Percentiles rank a stretch among this genome's conserved stretches.
phyloP scores from a whole-genome alignment of 2,329 filamentous ascomycete species.

The Beauveria sp. region DNA sequence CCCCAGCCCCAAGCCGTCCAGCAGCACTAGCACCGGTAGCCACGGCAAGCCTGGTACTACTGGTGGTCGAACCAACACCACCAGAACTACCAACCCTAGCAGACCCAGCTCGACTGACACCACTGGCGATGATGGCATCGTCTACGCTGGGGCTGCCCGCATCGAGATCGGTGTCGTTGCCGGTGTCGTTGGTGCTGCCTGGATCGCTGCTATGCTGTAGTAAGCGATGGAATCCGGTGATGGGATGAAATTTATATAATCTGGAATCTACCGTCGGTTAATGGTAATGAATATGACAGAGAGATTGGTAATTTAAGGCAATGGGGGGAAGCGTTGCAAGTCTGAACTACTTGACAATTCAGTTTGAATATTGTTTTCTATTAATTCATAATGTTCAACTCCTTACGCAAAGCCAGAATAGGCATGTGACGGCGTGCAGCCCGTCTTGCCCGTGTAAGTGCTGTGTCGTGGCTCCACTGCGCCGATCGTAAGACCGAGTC shows the following conservation, averaged over 20 bases:
- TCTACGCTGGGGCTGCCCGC: slow-evolving; percentile 19
- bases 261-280: too few relatives aligned
- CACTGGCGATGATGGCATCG: slow-evolving; percentile 1
- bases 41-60: background rate
- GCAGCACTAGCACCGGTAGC: background rate
- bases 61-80: background rate
- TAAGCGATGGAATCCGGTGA: slow-evolving; percentile 6
- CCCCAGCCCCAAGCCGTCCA: background rate
- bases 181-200: slow-evolving; percentile 18
- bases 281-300: background rate
- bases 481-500: background rate
- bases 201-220: slow-evolving; percentile 18
- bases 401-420: too few relatives aligned
- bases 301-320: background rate
- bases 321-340: background rate
- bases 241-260: background rate
- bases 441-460: background rate
- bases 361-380: background rate
- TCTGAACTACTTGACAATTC: background rate
- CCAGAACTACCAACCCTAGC: background rate
- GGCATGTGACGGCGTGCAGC: background rate
- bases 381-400: background rate
- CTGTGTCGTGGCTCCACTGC: background rate
- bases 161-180: slow-evolving; percentile 19
- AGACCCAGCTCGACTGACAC: slow-evolving; percentile 1